Evolutionary conservation across 108 stramenopile genomes (phyloP), one percentile per base, ranked within the genome.

Genomic region (Ochromonas danica): DNA sequence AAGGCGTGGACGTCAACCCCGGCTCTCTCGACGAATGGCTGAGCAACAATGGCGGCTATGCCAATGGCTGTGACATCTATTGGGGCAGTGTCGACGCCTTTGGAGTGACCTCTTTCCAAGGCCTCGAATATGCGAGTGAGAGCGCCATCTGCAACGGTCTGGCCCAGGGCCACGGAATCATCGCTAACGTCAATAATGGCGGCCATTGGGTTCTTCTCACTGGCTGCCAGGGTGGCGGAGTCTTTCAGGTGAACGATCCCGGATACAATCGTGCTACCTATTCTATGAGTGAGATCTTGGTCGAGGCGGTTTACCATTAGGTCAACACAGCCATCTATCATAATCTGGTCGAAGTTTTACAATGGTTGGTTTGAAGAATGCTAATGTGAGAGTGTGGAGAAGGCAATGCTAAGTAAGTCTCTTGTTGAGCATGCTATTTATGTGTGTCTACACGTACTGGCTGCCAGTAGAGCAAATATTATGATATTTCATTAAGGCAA

Each of bases 261-360:
- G 72, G 72, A 33, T 75, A 75, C 72, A 75, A 6, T 60, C 43
- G 45, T 41, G 38, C 72, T 6, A 75, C 72, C 6, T 75, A 75
- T 36, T 6, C 6, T 6, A 45, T 57, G 17, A 35, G 40, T 3
- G 72, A 75, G 28, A 75, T 75, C 28, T 25, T 75, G 3, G 31
- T 6, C 17, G 72, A 75, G 40, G 72, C 72, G 3, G 72, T 75
- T 31, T 75, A 75, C 31, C 72, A 75, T 75, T 75, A 36, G n/a
- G n/a, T n/a, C n/a, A n/a, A n/a, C n/a, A n/a, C n/a, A n/a, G n/a
- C n/a, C n/a, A n/a, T n/a, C n/a, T n/a, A n/a, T n/a, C n/a, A n/a
- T n/a, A n/a, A n/a, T n/a, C n/a, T n/a, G n/a, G n/a, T n/a, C n/a
- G n/a, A n/a, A n/a, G n/a, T n/a, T n/a, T n/a, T n/a, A n/a, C n/a